Evolutionary conservation across 2,329 filamentous ascomycete species (phyloP).

Genomic region (Zalaria obscura): DNA sequence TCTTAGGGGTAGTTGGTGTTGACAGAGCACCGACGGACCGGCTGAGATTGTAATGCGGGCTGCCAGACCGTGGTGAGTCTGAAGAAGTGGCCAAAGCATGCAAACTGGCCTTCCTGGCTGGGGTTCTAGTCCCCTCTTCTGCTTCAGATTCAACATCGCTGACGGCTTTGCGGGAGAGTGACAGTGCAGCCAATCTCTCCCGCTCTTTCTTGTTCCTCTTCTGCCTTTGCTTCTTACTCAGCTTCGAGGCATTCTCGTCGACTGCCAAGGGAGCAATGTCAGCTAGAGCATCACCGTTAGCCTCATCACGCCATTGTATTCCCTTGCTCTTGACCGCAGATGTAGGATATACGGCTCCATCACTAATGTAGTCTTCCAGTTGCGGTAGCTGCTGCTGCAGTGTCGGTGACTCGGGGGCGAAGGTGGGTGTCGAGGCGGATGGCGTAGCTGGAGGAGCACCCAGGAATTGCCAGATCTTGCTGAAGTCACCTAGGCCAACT

Average conservation of each 20-base stretch:
- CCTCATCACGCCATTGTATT: slow-evolving; percentile 12
- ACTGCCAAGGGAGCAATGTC: slow-evolving; percentile 5
- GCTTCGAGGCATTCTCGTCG: slow-evolving; percentile 7
- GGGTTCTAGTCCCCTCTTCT: slow-evolving; percentile 12
- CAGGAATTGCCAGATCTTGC: slow-evolving; percentile 29
- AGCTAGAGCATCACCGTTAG: slow-evolving; percentile 8
- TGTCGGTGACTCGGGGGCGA: slow-evolving; percentile 4
- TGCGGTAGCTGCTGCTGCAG: slow-evolving; percentile 8
- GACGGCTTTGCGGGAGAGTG: slow-evolving; percentile 9
- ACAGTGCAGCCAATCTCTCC: slow-evolving; percentile 11
- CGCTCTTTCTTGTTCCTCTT: slow-evolving; percentile 19
- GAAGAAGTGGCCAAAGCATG: slow-evolving; percentile 10
- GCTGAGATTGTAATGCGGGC: no score
- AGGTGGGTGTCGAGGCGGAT: background rate
- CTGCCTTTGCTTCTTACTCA: slow-evolving; percentile 23
- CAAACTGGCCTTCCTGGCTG: slow-evolving; percentile 21
- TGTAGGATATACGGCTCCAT: slow-evolving; percentile 23
- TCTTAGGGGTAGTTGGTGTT: no score
- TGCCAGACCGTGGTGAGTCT: background rate
- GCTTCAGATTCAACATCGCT: slow-evolving; percentile 21
- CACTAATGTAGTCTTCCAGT: slow-evolving; percentile 26
- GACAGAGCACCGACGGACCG: no score
- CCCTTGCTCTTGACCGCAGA: slow-evolving; percentile 8
- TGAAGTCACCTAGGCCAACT: slow-evolving; percentile 28
- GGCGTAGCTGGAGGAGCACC: slow-evolving; percentile 17